Conservation (phyloP, 371 early-diverging fungal species). For the Parasitella parasitica region DNA sequence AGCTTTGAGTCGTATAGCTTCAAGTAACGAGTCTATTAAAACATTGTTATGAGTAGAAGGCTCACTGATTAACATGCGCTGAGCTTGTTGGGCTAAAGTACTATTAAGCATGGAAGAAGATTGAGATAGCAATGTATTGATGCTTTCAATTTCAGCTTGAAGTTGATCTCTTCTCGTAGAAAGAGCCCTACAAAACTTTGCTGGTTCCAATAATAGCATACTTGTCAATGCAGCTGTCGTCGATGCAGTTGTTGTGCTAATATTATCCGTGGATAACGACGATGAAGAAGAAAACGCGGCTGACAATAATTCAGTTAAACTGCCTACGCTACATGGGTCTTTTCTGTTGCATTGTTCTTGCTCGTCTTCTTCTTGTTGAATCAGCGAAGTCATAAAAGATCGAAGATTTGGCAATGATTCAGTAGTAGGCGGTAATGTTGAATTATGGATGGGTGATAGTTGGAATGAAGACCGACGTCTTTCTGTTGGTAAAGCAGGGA, state of each 20-base stretch:
- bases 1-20: conserved; percentile 3
- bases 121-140: conserved; percentile 17
- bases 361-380: neutral
- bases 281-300: neutral
- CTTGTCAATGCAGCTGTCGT: conserved; percentile 9
- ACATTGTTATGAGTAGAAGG: neutral
- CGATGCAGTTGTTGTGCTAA: neutral
- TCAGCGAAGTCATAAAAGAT: conserved; percentile 6
- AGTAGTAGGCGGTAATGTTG: neutral
- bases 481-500: neutral
- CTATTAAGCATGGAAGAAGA: conserved; percentile 1
- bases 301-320: neutral
- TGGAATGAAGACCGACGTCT: conserved; percentile 3
- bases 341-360: neutral
- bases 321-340: neutral
- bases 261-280: neutral
- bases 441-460: conserved; percentile 4
- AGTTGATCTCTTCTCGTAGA: conserved; percentile 13
- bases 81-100: neutral
- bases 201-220: conserved; percentile 17
- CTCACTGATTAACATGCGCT: neutral
- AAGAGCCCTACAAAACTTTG: conserved; percentile 11
- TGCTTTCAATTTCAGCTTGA: conserved; percentile 19
- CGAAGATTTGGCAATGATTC: conserved; percentile 18
- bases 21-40: neutral